Conservation (phyloP, 129 eudicot species). For the Kitagawia praeruptora region DNA sequence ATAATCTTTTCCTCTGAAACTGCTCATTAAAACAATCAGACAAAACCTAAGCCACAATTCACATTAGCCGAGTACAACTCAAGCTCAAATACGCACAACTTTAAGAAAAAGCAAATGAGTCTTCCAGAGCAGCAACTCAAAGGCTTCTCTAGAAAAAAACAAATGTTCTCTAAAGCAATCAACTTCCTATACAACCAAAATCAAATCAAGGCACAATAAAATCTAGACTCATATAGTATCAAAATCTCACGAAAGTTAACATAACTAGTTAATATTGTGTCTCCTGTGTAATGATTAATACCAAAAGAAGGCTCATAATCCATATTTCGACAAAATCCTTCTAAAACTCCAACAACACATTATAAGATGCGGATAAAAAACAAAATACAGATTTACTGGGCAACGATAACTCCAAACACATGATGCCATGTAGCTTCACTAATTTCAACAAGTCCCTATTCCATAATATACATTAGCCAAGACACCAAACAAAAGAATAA, state of each 20-base stretch:
- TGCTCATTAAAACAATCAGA: not conserved
- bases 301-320: not conserved
- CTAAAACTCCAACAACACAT: not conserved
- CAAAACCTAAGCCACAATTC: no score
- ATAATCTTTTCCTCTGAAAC: no score
- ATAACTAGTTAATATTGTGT: not conserved
- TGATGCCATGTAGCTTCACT: not conserved
- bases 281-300: not conserved
- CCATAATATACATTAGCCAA: not conserved
- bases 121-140: not conserved
- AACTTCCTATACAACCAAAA: not conserved
- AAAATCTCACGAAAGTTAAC: not conserved
- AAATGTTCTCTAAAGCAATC: not conserved
- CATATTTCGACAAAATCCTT: not conserved
- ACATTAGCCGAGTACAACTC: not conserved
- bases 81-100: not conserved
- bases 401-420: not conserved
- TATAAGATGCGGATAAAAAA: not conserved
- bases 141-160: no score
- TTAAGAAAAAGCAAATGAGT: not conserved
- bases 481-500: not conserved
- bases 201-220: not conserved
- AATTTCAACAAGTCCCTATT: not conserved
- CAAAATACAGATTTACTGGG: not conserved
- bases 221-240: not conserved